A percentile compares a stretch with the other conserved stretches of the same genome.
phyloP scores from a whole-genome alignment of 169 alveolate species.

The Plasmodium falciparum region DNA sequence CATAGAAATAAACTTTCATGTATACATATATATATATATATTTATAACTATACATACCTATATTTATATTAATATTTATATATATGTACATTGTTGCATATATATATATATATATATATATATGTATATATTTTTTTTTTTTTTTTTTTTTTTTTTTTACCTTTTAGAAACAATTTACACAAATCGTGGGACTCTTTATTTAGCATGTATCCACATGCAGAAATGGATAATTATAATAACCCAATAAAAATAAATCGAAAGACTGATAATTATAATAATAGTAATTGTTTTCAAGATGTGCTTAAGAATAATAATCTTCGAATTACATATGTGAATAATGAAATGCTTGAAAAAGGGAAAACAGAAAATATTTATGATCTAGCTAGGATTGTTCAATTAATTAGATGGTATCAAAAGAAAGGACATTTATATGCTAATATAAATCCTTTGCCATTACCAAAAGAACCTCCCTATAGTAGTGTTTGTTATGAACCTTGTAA shows the following conservation, averaged over 20 bases:
- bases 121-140: neutral
- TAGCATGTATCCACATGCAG: neutral
- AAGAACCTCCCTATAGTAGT: conserved; percentile 81
- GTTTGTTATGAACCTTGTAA: conserved; percentile 24
- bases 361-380: conserved; percentile 59
- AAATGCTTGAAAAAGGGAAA: conserved; percentile 65
- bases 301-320: neutral
- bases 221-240: neutral
- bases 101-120: neutral
- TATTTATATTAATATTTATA: neutral
- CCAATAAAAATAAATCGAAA: neutral
- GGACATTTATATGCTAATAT: conserved; percentile 81
- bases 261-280: conserved; percentile 3
- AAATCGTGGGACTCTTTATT: conserved; percentile 59
- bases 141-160: neutral
- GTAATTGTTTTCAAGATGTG: neutral
- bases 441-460: conserved; percentile 84
- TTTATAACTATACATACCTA: too few species aligned
- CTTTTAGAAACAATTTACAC: conserved; percentile 30
- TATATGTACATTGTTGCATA: neutral
- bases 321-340: conserved; percentile 52
- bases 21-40: too few species aligned
- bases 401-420: conserved; percentile 79
- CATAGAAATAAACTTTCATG: neutral
- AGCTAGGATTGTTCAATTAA: conserved; percentile 79